Evolutionary conservation across 306 rosid species (phyloP).

Genomic region (Acmispon strigosus): DNA sequence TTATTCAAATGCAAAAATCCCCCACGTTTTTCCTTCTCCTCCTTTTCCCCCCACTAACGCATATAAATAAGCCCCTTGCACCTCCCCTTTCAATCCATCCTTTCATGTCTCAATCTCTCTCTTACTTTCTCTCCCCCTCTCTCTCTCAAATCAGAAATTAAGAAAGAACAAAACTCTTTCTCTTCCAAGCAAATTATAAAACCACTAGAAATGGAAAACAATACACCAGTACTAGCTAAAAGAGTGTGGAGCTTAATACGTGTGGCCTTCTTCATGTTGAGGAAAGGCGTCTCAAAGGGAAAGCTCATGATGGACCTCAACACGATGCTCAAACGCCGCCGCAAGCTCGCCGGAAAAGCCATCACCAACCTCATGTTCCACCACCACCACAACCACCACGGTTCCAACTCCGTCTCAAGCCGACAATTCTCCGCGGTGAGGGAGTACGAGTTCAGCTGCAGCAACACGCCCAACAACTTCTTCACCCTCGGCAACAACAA

Average conservation of each 20-base stretch:
- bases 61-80: slow-evolving; percentile 27
- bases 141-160: no score
- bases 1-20: slow-evolving; percentile 1
- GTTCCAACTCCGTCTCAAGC: slow-evolving; percentile 13
- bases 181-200: not conserved
- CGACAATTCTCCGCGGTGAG: slow-evolving; percentile 29
- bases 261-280: slow-evolving; percentile 59
- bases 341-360: slow-evolving; percentile 85
- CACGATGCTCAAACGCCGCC: slow-evolving; percentile 69
- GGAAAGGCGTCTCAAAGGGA: slow-evolving; percentile 68
- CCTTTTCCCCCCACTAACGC: slow-evolving; percentile 1
- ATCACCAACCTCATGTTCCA: slow-evolving; percentile 55
- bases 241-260: slow-evolving; percentile 55
- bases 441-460: slow-evolving; percentile 94
- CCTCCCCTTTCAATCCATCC: slow-evolving; percentile 19
- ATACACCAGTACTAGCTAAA: slow-evolving; percentile 40
- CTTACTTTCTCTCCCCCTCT: not conserved
- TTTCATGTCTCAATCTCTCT: slow-evolving; percentile 1
- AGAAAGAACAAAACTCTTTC: not conserved
- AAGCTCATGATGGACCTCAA: slow-evolving; percentile 64
- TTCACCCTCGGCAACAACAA: not conserved
- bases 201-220: slow-evolving; percentile 38
- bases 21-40: slow-evolving; percentile 13
- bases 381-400: slow-evolving; percentile 39
- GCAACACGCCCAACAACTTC: slow-evolving; percentile 56